Percentiles rank a stretch among this genome's conserved stretches.
phyloP scores from a whole-genome alignment of 306 rosid genomes.

The Vicia sativa region DNA sequence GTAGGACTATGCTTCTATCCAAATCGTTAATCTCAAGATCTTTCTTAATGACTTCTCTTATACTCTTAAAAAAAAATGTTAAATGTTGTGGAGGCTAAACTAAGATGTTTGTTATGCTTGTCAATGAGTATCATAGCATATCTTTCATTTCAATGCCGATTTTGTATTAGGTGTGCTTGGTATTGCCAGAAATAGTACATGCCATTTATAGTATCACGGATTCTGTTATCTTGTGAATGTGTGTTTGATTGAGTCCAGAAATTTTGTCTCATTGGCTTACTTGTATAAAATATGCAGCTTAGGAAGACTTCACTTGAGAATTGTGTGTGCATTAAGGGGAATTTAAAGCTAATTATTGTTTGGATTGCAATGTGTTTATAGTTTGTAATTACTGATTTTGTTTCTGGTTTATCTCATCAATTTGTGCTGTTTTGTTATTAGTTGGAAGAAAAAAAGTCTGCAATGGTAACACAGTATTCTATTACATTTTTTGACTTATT shows the following conservation, averaged over 20 bases:
- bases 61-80: neutral
- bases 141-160: slow-evolving; percentile 11
- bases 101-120: slow-evolving; percentile 7
- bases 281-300: slow-evolving; percentile 18
- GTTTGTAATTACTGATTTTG: slow-evolving; percentile 18
- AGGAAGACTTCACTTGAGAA: neutral
- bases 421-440: slow-evolving; percentile 33
- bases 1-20: too few species aligned
- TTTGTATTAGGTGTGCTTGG: slow-evolving; percentile 1
- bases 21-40: too few species aligned
- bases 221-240: slow-evolving; percentile 19
- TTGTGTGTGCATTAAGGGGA: neutral
- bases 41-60: too few species aligned
- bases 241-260: slow-evolving; percentile 10
- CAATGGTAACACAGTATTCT: slow-evolving; percentile 40
- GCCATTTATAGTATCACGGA: slow-evolving; percentile 8
- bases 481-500: slow-evolving; percentile 27
- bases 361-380: slow-evolving; percentile 8
- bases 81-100: slow-evolving; percentile 7
- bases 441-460: slow-evolving; percentile 39
- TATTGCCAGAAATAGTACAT: neutral
- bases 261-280: neutral
- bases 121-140: neutral
- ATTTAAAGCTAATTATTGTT: slow-evolving; percentile 13
- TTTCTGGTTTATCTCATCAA: slow-evolving; percentile 41